Conservation (phyloP, 805 yeast genomes). For the Crinitomyces ghanaensis region DNA sequence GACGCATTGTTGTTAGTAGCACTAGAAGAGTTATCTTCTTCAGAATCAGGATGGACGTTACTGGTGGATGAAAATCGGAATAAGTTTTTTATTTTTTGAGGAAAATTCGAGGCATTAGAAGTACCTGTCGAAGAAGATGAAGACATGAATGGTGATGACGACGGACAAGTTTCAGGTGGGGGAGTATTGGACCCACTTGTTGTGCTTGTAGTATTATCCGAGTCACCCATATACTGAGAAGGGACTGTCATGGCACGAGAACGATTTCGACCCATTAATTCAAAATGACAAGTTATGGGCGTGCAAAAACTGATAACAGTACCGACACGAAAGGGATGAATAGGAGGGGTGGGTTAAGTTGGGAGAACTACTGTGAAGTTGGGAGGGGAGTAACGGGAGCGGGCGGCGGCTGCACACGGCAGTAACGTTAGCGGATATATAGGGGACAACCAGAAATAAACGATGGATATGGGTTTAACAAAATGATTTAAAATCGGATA, state of each 20-base stretch:
- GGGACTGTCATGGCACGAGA: constrained; percentile 16
- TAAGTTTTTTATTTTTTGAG: constrained; percentile 23
- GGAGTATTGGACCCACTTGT: background rate
- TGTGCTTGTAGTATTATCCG: background rate
- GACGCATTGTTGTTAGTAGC: background rate
- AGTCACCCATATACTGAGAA: constrained; percentile 3
- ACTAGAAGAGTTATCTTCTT: background rate
- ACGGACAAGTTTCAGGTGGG: background rate
- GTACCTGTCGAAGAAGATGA: background rate
- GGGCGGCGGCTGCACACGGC: too few species aligned
- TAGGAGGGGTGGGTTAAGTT: too few species aligned
- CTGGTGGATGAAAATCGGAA: constrained; percentile 21
- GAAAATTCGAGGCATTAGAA: constrained; percentile 5
- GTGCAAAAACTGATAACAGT: too few species aligned
- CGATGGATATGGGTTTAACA: too few species aligned
- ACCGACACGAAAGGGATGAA: too few species aligned
- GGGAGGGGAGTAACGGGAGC: too few species aligned
- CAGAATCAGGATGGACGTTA: background rate
- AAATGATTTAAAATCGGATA: too few species aligned
- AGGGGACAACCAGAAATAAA: too few species aligned
- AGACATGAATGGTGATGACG: background rate
- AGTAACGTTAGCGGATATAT: too few species aligned
- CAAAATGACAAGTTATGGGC: too few species aligned
- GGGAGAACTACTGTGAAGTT: too few species aligned
- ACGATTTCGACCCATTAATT: constrained; percentile 9